Evolutionary conservation across 2,329 filamentous ascomycete species (phyloP).

Genomic region (Claviceps pazoutovae): DNA sequence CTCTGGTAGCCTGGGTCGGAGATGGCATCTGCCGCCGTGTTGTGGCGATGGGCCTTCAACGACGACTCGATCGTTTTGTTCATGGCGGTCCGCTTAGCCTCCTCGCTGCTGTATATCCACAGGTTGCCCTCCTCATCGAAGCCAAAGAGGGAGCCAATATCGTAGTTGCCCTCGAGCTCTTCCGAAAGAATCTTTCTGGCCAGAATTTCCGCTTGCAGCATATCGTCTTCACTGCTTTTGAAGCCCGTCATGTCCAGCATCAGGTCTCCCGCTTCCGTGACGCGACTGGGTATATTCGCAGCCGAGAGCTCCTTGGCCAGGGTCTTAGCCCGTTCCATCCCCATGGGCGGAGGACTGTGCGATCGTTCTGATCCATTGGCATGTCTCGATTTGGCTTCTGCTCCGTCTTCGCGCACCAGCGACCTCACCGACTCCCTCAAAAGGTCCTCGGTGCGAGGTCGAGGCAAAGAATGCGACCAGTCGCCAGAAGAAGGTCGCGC

Average conservation of each 20-base stretch:
- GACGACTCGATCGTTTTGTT: conserved; percentile 44
- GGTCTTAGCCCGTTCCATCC: conserved; percentile 67
- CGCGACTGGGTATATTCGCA: conserved; percentile 81
- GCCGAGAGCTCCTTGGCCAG: conserved; percentile 77
- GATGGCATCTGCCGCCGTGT: conserved; percentile 59
- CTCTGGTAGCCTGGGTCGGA: conserved; percentile 95
- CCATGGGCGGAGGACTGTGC: conserved; percentile 62
- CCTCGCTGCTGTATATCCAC: conserved; percentile 99
- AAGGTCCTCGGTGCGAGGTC: conserved; percentile 42
- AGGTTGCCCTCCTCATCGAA: conserved; percentile 92
- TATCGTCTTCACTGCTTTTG: conserved; percentile 86
- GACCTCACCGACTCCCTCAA: conserved; percentile 32
- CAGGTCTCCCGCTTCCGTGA: conserved; percentile 85
- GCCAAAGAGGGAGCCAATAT: conserved; percentile 88
- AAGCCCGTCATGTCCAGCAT: conserved; percentile 98
- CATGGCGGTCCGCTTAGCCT: conserved; percentile 80
- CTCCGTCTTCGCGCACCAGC: conserved; percentile 20
- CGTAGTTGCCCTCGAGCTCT: conserved; percentile 86
- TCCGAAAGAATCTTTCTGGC: conserved; percentile 85
- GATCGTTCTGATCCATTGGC: conserved; percentile 41
- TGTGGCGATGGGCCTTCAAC: conserved; percentile 29
- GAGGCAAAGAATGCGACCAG: conserved; percentile 30
- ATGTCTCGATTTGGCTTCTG: conserved; percentile 22
- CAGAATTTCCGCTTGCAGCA: conserved; percentile 80
- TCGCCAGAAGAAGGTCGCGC: conserved; percentile 35